A percentile compares a stretch with the other conserved stretches of the same genome.
Evolutionary conservation across 2,329 filamentous ascomycete species (phyloP).

Genomic region (Chrysosporium keratinophilum): DNA sequence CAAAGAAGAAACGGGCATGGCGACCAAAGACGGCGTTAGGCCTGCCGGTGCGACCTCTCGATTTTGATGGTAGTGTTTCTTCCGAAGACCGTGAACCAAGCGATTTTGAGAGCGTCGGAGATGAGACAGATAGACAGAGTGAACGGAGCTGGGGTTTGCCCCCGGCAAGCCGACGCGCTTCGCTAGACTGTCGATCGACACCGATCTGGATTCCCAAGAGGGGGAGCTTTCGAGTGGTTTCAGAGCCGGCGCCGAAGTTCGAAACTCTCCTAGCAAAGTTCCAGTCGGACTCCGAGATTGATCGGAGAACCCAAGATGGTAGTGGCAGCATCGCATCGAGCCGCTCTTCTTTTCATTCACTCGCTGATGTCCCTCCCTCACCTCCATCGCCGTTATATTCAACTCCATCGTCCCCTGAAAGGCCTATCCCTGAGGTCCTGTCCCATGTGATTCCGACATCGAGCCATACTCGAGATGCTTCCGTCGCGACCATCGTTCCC

Average conservation of each 20-base stretch:
- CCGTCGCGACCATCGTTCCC: constrained; percentile 21
- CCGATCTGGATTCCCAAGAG: constrained; percentile 14
- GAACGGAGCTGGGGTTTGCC: constrained; percentile 2
- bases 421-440: constrained; percentile 12
- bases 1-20: constrained; percentile 59
- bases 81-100: constrained; percentile 28
- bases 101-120: constrained; percentile 5
- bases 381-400: constrained; percentile 17
- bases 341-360: constrained; percentile 37
- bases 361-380: constrained; percentile 15
- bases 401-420: constrained; percentile 18
- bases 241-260: constrained; percentile 27
- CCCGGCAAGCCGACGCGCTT: neutral
- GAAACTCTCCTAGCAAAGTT: constrained; percentile 32
- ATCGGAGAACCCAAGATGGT: constrained; percentile 20
- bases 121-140: constrained; percentile 5
- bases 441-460: constrained; percentile 6
- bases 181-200: neutral
- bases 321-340: constrained; percentile 28
- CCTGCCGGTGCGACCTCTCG: constrained; percentile 5
- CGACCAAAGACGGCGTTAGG: constrained; percentile 42
- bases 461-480: constrained; percentile 24
- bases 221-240: constrained; percentile 19
- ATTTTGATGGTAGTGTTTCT: constrained; percentile 10
- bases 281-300: constrained; percentile 23